Evolutionary conservation across 2,329 filamentous ascomycete species (phyloP), one percentile per base, ranked within the genome.

Genomic region (Xylariaceae sp.): DNA sequence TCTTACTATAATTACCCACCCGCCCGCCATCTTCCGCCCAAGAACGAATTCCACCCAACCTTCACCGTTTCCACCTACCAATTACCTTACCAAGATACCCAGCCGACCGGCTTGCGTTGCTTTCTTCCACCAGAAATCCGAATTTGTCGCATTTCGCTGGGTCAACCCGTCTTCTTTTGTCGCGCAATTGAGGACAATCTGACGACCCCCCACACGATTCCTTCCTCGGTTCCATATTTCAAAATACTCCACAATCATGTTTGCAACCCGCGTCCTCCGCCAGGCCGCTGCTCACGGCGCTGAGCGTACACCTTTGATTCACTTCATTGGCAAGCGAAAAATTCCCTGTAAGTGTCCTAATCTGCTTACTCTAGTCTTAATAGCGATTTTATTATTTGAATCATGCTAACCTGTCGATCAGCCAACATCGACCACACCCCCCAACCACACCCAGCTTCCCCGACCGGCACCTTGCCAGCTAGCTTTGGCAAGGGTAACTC

Each of bases 351-450:
- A 57, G 80, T 39, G 26, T 7, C 19, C 37, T 12, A 12, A 12
- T 39, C 6, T 8, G 29, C 29, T 29, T n/a, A 11, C 11, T 27
- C 35, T 32, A 30, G 3, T 19, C 35, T 26, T n/a, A 26, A 12
- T 1, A 9, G 43, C 12, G 27, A 41, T 34, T 47, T 37, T 19
- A 1, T 1, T 27, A 9, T 19, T 19, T 53, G 3, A 31, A 31
- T 19, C 5, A 35, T 40, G 37, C 64, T 69, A 53, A 70, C 54
- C 53, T 60, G 31, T 43, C 12, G 30, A 19, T 34, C 72, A 90
- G 87, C 85, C 64, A 73, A 77, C 55, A 67, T 90, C 67, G 87
- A 91, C 77, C 87, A 90, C 78, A 78, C 84, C 45, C 86, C 87
- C 59, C 80, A 84, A 63, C 80, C 83, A 64, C 88, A 91, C 76